Evolutionary conservation across 768 basidiomycete genomes (phyloP), one percentile per base, ranked within the genome.

Genomic region (Crassisporium funariophilum): DNA sequence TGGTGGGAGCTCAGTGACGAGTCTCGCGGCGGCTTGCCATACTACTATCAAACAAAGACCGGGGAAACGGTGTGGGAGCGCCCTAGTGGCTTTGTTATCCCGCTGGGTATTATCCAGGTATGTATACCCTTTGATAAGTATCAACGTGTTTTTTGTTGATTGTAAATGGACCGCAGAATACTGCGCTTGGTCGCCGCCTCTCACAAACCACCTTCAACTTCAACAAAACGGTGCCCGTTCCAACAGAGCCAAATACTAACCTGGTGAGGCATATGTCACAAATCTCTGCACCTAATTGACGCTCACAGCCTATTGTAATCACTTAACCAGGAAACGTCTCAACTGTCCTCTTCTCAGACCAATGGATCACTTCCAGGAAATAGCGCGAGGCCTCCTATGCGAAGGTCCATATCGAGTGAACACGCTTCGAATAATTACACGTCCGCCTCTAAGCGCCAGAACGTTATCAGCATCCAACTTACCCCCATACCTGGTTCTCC

Each of bases 1-100:
- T 97, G 94, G 93, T 98, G 94, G 94, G 94, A 97, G 66, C 77
- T 97, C 49, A 75, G 75, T 35, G 94, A 98, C 62, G 88, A 91
- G 27, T 80, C 84, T 35, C 78, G 91, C 41, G 87, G 84, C 35
- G 90, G 90, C 22, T 72, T 93, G 46, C 83, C 89, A 3, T 98
- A 98, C 64, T 98, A 93, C 68, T 95, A 95, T 68, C 93, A 95
- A 59, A 97, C 93, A 8, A 86, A 91, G 65, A 86, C 90, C 1
- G 86, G 87, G 1, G 87, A 91, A 57, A 95, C 94, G 1, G 86
- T 91, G 25, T 98, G 94, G 94, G 91, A 91, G 48, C 79, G 87
- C n/a, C 94, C 94, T 11, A 67, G 76, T 17, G 88, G 84, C 24
- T 94, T 97, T 63, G 87, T 98, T 22, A 95, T 98, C 50, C 94